Conservation (phyloP, 2,329 filamentous ascomycete genomes). For the Colletotrichum eleusines region DNA sequence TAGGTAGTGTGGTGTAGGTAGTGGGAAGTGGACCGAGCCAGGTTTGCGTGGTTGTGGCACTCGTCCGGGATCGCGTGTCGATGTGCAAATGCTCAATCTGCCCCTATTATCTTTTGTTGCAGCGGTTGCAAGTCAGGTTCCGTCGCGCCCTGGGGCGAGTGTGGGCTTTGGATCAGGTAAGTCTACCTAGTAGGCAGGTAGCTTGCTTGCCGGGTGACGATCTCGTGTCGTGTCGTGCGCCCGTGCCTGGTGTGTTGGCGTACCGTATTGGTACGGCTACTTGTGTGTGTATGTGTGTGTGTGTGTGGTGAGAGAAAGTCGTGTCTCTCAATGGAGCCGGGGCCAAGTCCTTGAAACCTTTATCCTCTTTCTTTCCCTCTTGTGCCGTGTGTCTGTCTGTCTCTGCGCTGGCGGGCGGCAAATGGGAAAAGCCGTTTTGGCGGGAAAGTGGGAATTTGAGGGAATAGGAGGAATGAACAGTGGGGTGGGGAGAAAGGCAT, state of each 20-base stretch:
- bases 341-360: background rate
- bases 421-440: conserved; percentile 17
- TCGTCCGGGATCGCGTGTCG: conserved; percentile 24
- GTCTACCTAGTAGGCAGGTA: too few species aligned
- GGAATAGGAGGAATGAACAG: conserved; percentile 26
- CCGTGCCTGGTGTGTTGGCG: background rate
- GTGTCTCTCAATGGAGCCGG: background rate
- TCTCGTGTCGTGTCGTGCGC: conserved; percentile 12
- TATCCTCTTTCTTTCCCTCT: background rate
- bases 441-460: conserved; percentile 25
- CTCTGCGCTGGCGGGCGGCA: conserved; percentile 27
- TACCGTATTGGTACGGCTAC: background rate
- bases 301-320: background rate
- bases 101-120: conserved; percentile 29
- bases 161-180: conserved; percentile 5
- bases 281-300: background rate
- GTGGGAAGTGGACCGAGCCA: background rate
- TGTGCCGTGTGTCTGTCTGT: background rate
- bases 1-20: too few species aligned
- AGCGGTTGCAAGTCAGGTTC: conserved; percentile 4
- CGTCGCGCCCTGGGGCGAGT: conserved; percentile 9
- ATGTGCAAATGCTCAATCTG: conserved; percentile 20
- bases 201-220: conserved; percentile 12
- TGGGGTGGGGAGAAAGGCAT: conserved; percentile 34
- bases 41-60: conserved; percentile 22